phyloP scores from a whole-genome alignment of 2,329 filamentous ascomycete genomes.

The Diplodia sapinea region DNA sequence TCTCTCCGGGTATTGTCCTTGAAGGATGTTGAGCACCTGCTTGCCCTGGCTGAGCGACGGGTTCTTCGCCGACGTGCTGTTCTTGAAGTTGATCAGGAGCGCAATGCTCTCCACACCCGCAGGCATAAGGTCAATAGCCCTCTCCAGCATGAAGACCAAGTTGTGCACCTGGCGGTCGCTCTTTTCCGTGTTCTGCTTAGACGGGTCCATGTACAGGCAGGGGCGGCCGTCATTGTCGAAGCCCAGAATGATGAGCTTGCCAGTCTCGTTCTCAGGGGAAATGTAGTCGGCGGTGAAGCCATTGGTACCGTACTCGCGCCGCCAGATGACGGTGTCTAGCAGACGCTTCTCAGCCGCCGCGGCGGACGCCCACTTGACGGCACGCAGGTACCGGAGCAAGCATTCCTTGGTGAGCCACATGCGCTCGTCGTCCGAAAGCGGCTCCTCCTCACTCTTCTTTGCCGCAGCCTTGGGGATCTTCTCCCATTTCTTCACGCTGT shows the following conservation, averaged over 20 bases:
- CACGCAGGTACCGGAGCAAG: conserved; percentile 88
- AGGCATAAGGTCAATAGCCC: conserved; percentile 84
- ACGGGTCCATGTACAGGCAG: conserved; percentile 88
- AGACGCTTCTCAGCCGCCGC: conserved; percentile 79
- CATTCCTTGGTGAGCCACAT: conserved; percentile 94
- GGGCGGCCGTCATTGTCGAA: conserved; percentile 86
- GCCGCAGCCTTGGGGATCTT: conserved; percentile 69
- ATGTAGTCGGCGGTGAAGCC: conserved; percentile 82
- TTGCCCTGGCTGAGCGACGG: conserved; percentile 77
- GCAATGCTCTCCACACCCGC: conserved; percentile 85
- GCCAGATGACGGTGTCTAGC: conserved; percentile 81
- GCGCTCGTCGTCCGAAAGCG: conserved; percentile 78
- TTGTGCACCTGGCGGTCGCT: conserved; percentile 89
- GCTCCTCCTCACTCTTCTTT: conserved; percentile 62
- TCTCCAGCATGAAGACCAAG: conserved; percentile 93
- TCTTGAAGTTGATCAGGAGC: conserved; percentile 90
- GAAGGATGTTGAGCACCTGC: conserved; percentile 87
- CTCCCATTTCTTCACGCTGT: conserved; percentile 72
- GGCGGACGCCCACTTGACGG: conserved; percentile 82
- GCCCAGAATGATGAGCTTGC: conserved; percentile 89
- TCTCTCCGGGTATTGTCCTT: conserved; percentile 94
- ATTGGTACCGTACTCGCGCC: conserved; percentile 85
- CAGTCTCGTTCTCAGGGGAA: conserved; percentile 91
- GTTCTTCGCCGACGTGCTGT: conserved; percentile 75
- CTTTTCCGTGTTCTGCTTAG: conserved; percentile 88